These are phyloP conservation scores for Phytopythium boreale DNA, from an alignment of 352 stramenopile species.

Conservation along the genomic window DNA sequence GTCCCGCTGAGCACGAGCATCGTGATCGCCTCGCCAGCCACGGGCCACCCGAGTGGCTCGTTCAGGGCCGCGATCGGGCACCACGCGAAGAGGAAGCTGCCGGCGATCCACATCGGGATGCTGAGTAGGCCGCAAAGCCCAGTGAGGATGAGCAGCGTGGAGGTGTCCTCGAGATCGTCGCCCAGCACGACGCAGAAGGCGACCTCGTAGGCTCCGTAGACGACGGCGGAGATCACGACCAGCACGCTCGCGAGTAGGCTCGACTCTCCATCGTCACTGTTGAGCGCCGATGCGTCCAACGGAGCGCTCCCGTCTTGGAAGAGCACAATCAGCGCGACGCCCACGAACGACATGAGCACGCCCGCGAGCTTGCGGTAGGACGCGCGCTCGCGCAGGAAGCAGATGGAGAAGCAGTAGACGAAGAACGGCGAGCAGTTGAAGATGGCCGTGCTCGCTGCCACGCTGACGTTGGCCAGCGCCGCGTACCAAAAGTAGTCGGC, in stretches of 20 bases:
- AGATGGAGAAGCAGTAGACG: slow-evolving; percentile 48
- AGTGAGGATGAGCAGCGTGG: slow-evolving; percentile 47
- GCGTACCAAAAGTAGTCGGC: slow-evolving; percentile 51
- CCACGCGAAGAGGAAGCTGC: slow-evolving; percentile 32
- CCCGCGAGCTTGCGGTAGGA: slow-evolving; percentile 25
- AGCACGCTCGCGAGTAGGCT: slow-evolving; percentile 36
- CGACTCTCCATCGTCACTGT: slow-evolving; percentile 17
- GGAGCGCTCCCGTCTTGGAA: slow-evolving; percentile 19
- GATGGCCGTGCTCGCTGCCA: slow-evolving; percentile 33
- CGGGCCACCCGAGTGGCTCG: slow-evolving; percentile 45
- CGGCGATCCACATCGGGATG: slow-evolving; percentile 41
- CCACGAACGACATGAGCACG: slow-evolving; percentile 27
- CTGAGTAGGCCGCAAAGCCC: slow-evolving; percentile 43
- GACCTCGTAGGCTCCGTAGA: slow-evolving; percentile 55
- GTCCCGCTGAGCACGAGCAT: slow-evolving; percentile 34
- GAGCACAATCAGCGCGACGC: slow-evolving; percentile 29
- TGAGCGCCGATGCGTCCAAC: slow-evolving; percentile 16
- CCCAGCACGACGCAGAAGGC: slow-evolving; percentile 32
- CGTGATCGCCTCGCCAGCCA: slow-evolving; percentile 27
- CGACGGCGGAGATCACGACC: slow-evolving; percentile 38
- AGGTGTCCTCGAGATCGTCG: slow-evolving; percentile 41
- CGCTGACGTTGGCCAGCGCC: slow-evolving; percentile 32
- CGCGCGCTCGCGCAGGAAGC: slow-evolving; percentile 30
- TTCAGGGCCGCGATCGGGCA: slow-evolving; percentile 39
- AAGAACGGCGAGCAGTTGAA: slow-evolving; percentile 51